phyloP scores from a whole-genome alignment of 2,329 filamentous ascomycete species.

The Knoxdaviesia proteae region DNA sequence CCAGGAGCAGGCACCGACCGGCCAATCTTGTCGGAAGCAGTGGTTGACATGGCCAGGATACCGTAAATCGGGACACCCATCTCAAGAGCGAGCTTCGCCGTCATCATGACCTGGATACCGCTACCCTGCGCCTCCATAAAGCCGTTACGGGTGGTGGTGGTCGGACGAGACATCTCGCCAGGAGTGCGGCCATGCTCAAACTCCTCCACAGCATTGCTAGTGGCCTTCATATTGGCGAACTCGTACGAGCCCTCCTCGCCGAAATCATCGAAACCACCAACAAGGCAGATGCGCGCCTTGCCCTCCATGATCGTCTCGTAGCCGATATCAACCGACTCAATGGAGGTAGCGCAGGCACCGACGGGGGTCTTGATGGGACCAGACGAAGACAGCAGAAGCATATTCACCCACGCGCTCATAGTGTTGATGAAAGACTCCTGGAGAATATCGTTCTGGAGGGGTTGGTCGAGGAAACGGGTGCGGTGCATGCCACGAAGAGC shows the following conservation, averaged over 20 bases:
- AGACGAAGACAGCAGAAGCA: constrained; percentile 90
- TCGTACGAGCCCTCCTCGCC: constrained; percentile 98
- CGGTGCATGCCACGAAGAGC: constrained; percentile 96
- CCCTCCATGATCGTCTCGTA: constrained; percentile 97
- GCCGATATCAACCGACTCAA: constrained; percentile 93
- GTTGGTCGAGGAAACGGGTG: constrained; percentile 89
- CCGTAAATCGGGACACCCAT: constrained; percentile 98
- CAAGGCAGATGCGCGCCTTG: constrained; percentile 92
- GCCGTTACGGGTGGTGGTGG: constrained; percentile 86
- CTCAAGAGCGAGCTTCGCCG: constrained; percentile 79
- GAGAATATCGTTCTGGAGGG: constrained; percentile 93
- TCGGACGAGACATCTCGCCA: constrained; percentile 92
- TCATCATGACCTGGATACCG: constrained; percentile 98
- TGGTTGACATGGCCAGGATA: constrained; percentile 79
- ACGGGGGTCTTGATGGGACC: constrained; percentile 97
- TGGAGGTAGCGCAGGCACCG: constrained; percentile 88
- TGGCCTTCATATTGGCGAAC: constrained; percentile 99
- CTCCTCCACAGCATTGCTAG: constrained; percentile 93
- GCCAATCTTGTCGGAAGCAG: constrained; percentile 96
- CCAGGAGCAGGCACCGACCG: constrained; percentile 92
- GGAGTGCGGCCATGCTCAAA: constrained; percentile 89
- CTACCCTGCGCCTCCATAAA: constrained; percentile 99
- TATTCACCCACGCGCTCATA: constrained; percentile 99
- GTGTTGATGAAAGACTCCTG: constrained; percentile 99
- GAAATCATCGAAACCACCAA: constrained; percentile 98